A percentile compares a stretch with the other conserved stretches of the same genome.
phyloP scores from a whole-genome alignment of 2,329 filamentous ascomycete species.

The Fusarium coicis region DNA sequence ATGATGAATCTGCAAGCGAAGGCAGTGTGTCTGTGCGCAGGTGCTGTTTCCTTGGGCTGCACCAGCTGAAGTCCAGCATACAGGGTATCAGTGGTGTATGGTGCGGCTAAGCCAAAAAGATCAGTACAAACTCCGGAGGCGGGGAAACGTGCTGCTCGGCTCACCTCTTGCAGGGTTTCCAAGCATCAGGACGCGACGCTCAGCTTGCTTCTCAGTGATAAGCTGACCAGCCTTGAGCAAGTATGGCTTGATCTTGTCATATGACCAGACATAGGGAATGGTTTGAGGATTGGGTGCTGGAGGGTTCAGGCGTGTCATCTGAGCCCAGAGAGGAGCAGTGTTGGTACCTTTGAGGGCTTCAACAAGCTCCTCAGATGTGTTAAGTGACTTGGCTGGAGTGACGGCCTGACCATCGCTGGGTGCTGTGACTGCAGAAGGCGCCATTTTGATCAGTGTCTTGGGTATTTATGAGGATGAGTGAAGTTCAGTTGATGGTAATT shows the following conservation, averaged over 20 bases:
- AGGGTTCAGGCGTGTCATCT: constrained; percentile 59
- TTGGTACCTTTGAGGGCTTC: background rate
- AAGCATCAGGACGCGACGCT: constrained; percentile 55
- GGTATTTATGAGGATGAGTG: background rate
- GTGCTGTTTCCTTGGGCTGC: constrained; percentile 64
- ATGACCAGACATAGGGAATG: constrained; percentile 53
- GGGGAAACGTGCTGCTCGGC: too few relatives aligned
- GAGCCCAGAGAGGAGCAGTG: constrained; percentile 56
- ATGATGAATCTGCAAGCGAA: constrained; percentile 68
- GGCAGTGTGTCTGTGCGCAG: constrained; percentile 65
- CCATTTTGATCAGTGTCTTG: background rate
- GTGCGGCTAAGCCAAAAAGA: constrained; percentile 51
- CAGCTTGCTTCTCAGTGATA: constrained; percentile 52
- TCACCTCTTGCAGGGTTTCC: constrained; percentile 57
- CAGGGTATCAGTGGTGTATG: constrained; percentile 67
- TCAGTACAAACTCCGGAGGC: background rate
- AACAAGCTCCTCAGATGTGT: background rate
- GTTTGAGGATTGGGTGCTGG: constrained; percentile 56
- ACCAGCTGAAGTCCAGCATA: constrained; percentile 68
- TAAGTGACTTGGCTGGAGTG: background rate
- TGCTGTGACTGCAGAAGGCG: background rate
- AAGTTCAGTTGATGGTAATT: background rate
- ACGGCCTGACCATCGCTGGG: rapidly evolving
- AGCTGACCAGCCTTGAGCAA: constrained; percentile 48
- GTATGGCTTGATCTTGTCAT: constrained; percentile 47